Evolutionary conservation across 1,284 basidiomycete species (phyloP).

Genomic region (Tylopilus orsonianus): DNA sequence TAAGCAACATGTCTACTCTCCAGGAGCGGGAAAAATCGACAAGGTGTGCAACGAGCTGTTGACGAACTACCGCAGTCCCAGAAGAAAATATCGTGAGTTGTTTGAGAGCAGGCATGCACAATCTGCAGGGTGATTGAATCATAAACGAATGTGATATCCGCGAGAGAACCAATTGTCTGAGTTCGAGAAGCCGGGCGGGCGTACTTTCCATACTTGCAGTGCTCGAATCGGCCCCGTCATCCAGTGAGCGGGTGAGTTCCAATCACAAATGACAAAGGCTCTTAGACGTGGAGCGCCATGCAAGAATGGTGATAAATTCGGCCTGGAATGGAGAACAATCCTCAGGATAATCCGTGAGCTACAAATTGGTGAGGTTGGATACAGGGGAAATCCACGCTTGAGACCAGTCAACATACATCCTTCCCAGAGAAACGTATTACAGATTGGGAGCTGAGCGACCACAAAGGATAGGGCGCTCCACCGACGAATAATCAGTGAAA

Average conservation of each 20-base stretch:
- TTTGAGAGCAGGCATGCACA: background rate
- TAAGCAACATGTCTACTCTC: too few relatives aligned
- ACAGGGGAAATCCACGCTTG: background rate
- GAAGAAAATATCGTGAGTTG: background rate
- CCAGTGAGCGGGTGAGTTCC: too few relatives aligned
- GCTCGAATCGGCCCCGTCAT: background rate
- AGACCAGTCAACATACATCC: background rate
- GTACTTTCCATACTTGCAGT: background rate
- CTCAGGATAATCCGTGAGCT: background rate
- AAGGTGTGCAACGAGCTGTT: background rate
- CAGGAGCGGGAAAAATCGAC: too few relatives aligned
- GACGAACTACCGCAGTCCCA: background rate
- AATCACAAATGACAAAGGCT: background rate
- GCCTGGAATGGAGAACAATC: background rate
- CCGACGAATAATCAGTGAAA: background rate
- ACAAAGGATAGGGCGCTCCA: background rate
- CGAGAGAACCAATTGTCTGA: background rate
- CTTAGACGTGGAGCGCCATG: background rate
- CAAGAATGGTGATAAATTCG: background rate
- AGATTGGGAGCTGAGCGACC: background rate
- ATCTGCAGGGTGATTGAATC: background rate
- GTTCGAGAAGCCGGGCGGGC: background rate
- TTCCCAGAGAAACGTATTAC: background rate
- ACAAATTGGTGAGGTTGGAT: background rate
- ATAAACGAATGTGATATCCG: background rate